Base-by-base conservation (phyloP, 306 rosid genomes). In the Dalbergia oliveri region DNA sequence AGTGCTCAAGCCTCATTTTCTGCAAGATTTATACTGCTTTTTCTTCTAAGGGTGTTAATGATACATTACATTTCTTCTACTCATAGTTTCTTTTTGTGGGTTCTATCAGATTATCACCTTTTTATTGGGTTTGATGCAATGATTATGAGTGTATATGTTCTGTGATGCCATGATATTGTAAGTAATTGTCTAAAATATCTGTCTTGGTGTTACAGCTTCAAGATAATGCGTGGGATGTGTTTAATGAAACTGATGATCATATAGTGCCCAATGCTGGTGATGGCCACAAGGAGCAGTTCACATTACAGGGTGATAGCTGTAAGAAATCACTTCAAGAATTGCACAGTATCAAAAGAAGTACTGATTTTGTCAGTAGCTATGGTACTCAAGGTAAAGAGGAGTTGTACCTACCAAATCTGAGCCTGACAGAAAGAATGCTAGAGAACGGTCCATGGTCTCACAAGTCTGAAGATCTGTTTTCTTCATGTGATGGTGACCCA, bases 391-490 rank as follows among this genome's bases (percentile, higher is more conserved):
- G 76, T 69, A 78, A 81, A 82, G 89, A 82, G 82, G 78, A 78
- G 63, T 58, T 16, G 44, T 53, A 54, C 51, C 50, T 81, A 58
- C 79, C 66, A 58, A 62, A 81, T 69, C 57, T 75, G 74, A 79
- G 82, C 44, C 78, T 57, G 81, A 81, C 68, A 66, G 72, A 66
- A 72, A 72, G 59, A 76, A 86, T 87, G 87, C 78, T 82, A 82
- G 91, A 87, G 84, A 91, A 91, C 57, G 84, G 79, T 84, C 69
- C 97, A 63, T 86, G 91, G 94, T 81, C 95, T 71, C 70, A 84
- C 66, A 63, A 78, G 47, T 80, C 85, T 73, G 88, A 83, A 71
- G 90, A 77, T 75, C 66, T 77, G 73, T 82, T 87, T 69, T 74
- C 87, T 84, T 70, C 89, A 39, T 53, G 72, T 57, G 84, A 87